phyloP scores from a whole-genome alignment of 805 yeast species.

The Sugiyamaella chiloensis region DNA sequence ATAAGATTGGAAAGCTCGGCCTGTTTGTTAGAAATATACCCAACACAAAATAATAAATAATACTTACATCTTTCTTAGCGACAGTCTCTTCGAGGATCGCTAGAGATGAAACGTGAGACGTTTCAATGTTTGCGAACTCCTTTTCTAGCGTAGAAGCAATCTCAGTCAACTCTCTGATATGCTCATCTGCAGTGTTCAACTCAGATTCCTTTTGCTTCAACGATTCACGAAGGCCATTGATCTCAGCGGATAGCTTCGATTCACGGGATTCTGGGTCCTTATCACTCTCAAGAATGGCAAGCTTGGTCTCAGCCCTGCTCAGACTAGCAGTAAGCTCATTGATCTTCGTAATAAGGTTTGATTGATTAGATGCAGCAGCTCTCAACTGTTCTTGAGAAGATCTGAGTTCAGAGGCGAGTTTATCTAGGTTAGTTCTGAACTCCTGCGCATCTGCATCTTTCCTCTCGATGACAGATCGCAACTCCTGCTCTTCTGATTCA shows the following conservation, averaged over 20 bases:
- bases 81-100: constrained; percentile 22
- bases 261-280: constrained; percentile 18
- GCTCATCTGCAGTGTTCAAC: constrained; percentile 54
- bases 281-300: constrained; percentile 24
- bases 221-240: constrained; percentile 14
- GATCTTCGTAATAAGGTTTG: constrained; percentile 40
- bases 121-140: constrained; percentile 53
- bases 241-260: constrained; percentile 16
- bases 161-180: constrained; percentile 56
- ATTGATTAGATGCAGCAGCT: constrained; percentile 41
- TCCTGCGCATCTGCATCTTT: constrained; percentile 57
- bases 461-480: constrained; percentile 48
- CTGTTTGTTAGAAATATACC: constrained; percentile 1
- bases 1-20: constrained; percentile 24
- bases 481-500: constrained; percentile 48
- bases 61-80: constrained; percentile 16
- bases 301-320: constrained; percentile 27
- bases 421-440: constrained; percentile 59
- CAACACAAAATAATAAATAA: background rate
- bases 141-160: constrained; percentile 66
- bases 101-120: constrained; percentile 50
- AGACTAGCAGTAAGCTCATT: constrained; percentile 34
- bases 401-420: constrained; percentile 45
- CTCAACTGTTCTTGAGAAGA: constrained; percentile 42
- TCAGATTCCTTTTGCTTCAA: constrained; percentile 39